phyloP scores from a whole-genome alignment of 73 alveolate species.

The Effrenium voratum region DNA sequence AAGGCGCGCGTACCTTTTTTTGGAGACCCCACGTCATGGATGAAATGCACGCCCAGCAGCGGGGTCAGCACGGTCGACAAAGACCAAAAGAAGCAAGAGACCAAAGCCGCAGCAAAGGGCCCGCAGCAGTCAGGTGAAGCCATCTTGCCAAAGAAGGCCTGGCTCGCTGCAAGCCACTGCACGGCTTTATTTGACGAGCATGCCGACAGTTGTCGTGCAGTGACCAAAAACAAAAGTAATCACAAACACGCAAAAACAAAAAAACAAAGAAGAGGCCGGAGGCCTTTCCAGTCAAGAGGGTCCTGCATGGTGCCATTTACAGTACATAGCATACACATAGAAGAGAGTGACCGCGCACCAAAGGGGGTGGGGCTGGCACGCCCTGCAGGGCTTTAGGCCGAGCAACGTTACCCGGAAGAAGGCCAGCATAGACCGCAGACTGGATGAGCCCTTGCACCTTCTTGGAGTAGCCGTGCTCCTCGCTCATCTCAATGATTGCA shows the following conservation, averaged over 20 bases:
- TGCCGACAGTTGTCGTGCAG: too few relatives aligned
- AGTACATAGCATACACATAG: too few relatives aligned
- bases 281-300: too few relatives aligned
- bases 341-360: too few relatives aligned
- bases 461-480: slow-evolving; percentile 58
- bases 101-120: not conserved
- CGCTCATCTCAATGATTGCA: slow-evolving; percentile 44
- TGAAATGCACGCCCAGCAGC: not conserved
- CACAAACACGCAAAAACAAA: too few relatives aligned
- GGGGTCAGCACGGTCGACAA: slow-evolving; percentile 47
- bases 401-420: slow-evolving; percentile 3
- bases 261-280: too few relatives aligned
- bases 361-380: too few relatives aligned
- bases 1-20: not conserved
- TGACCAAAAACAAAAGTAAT: too few relatives aligned
- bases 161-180: too few relatives aligned
- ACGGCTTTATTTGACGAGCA: too few relatives aligned
- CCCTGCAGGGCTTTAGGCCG: too few relatives aligned
- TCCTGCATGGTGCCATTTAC: too few relatives aligned
- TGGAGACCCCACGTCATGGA: not conserved
- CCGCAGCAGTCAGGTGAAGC: slow-evolving; percentile 50
- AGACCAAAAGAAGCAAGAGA: slow-evolving; percentile 57
- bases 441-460: slow-evolving; percentile 82
- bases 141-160: slow-evolving; percentile 40
- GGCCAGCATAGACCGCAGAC: slow-evolving; percentile 42